phyloP scores from a whole-genome alignment of 2,329 filamentous ascomycete species.

The Aspergillus texensis region DNA sequence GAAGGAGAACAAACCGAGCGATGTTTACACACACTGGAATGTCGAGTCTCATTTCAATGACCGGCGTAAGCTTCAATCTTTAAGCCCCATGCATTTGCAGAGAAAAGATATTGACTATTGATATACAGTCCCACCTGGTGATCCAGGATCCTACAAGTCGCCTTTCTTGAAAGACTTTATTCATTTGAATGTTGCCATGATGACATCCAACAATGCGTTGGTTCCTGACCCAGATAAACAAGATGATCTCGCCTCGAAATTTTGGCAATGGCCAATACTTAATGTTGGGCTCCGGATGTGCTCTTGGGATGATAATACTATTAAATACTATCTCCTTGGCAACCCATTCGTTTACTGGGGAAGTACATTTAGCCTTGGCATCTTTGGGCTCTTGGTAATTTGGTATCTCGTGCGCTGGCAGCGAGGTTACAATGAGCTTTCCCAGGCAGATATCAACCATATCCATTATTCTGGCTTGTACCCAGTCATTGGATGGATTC shows the following conservation, averaged over 20 bases:
- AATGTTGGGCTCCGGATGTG: conserved; percentile 98
- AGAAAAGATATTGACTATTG: conserved; percentile 12
- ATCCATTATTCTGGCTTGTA: conserved; percentile 94
- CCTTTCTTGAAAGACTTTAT: conserved; percentile 98
- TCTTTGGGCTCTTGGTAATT: conserved; percentile 70
- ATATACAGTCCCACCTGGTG: conserved; percentile 74
- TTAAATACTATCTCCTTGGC: conserved; percentile 98
- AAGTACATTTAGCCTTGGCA: conserved; percentile 75
- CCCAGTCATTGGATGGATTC: conserved; percentile 88
- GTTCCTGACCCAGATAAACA: conserved; percentile 98
- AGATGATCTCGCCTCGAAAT: conserved; percentile 92
- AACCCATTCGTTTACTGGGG: conserved; percentile 98
- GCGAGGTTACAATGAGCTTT: conserved; percentile 85
- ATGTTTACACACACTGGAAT: conserved; percentile 98
- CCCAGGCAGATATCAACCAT: conserved; percentile 78
- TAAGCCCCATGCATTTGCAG: neutral
- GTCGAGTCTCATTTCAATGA: conserved; percentile 95
- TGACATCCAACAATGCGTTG: conserved; percentile 98
- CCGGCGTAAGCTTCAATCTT: conserved; percentile 66
- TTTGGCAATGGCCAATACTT: conserved; percentile 98
- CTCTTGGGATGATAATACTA: conserved; percentile 90
- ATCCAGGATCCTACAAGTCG: conserved; percentile 91
- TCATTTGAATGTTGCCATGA: conserved; percentile 98
- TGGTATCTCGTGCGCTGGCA: conserved; percentile 97
- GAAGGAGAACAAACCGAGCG: conserved; percentile 87